Base-by-base conservation (phyloP, 495 filamentous ascomycete species). In the Saxophila tyrrhenica region DNA sequence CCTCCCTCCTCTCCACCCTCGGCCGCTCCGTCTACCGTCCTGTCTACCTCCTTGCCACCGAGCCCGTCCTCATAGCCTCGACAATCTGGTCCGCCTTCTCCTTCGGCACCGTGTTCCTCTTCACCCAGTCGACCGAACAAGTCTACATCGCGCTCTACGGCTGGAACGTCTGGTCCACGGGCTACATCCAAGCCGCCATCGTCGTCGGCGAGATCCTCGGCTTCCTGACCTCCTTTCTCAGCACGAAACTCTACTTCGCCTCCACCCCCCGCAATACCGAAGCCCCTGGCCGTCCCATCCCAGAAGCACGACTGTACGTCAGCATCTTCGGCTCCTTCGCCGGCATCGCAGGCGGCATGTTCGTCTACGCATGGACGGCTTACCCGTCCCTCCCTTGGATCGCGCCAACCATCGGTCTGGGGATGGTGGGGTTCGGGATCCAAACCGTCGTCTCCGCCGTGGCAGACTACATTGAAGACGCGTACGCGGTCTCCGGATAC, bases 51-150 rank as follows among this genome's bases (percentile, higher is more conserved):
- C 70, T 80, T 19, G 68, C 65, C 55, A 80, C 75, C 19, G 78
- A 80, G 59, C 68, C 68, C 0, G 78, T 81, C 8, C 71, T 80
- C 2, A 73, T 78, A 32, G 65, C 72, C 41, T 71, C 67, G 46
- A 72, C 71, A 2, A 55, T 79, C 19, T 76, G 73, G 72, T 70
- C 73, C 10, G 73, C 76, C 13, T 75, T 80, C 50, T 71, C 64
- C 35, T 67, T 74, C 24, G 78, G 77, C 16, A 75, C 70, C 1
- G 57, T 79, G 10, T 81, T 74, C 56, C 62, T 80, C 41, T 66
- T 63, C 58, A 69, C 66, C 1, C 66, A 69, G 43, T 62, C 55
- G 29, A 58, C 67, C 21, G 56, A 52, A 5, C 68, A 65, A 47
- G 62, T 69, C 25, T 71, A 63, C 56, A 29, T 50, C 11, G 23